phyloP scores from a whole-genome alignment of 106 monocot genomes.

The Chionographis japonica region DNA sequence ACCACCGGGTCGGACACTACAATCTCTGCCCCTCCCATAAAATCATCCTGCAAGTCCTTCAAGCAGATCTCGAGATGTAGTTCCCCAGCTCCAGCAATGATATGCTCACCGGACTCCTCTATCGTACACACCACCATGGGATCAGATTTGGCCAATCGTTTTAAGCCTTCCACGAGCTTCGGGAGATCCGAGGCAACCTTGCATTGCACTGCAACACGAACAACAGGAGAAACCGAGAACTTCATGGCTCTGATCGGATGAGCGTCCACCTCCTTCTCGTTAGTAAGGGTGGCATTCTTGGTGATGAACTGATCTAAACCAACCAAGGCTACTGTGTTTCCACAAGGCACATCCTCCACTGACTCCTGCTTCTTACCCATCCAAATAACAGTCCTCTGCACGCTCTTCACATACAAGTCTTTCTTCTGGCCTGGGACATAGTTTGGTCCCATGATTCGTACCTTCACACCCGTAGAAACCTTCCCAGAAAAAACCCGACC shows the following conservation, averaged over 20 bases:
- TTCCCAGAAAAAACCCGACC: slow-evolving; percentile 39
- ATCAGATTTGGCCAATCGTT: slow-evolving; percentile 42
- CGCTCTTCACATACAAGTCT: slow-evolving; percentile 32
- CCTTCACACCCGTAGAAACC: slow-evolving; percentile 30
- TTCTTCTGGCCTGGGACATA: slow-evolving; percentile 46
- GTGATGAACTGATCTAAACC: slow-evolving; percentile 40
- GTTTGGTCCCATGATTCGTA: slow-evolving; percentile 43
- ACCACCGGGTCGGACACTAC: slow-evolving; percentile 36
- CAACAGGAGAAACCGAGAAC: slow-evolving; percentile 49
- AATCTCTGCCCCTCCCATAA: slow-evolving; percentile 52
- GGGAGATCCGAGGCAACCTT: slow-evolving; percentile 46
- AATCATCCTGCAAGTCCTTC: slow-evolving; percentile 48
- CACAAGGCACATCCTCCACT: slow-evolving; percentile 38
- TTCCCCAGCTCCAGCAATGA: slow-evolving; percentile 45
- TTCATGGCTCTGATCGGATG: slow-evolving; percentile 44
- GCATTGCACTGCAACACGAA: slow-evolving; percentile 39
- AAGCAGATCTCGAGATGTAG: slow-evolving; percentile 50
- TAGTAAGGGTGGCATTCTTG: slow-evolving; percentile 44
- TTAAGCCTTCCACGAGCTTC: slow-evolving; percentile 50
- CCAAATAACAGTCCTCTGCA: slow-evolving; percentile 47
- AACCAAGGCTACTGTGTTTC: slow-evolving; percentile 43
- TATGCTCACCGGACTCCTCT: slow-evolving; percentile 48
- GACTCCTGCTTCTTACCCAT: slow-evolving; percentile 49
- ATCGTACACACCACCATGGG: slow-evolving; percentile 47
- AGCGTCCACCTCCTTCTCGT: slow-evolving; percentile 35